Evolutionary conservation across 2,329 filamentous ascomycete species (phyloP).

Genomic region (Verticillium isaacii): DNA sequence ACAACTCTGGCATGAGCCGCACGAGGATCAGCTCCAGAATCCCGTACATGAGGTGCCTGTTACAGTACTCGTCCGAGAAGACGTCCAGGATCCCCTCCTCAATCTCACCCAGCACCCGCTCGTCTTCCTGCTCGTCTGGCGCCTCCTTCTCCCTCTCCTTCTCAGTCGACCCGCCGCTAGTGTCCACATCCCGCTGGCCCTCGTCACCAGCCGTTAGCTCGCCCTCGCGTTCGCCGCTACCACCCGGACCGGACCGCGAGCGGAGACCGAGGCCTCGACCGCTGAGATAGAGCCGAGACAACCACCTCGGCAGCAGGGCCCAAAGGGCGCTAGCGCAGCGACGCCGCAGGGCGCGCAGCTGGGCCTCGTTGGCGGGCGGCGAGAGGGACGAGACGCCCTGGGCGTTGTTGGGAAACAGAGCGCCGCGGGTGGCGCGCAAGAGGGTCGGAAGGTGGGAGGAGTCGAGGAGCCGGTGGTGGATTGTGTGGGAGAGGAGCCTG

Average conservation of each 20-base stretch:
- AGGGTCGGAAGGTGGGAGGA: constrained; percentile 60
- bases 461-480: constrained; percentile 55
- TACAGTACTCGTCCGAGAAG: constrained; percentile 80
- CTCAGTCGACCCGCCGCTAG: constrained; percentile 12
- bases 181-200: not conserved
- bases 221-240: constrained; percentile 10
- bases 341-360: constrained; percentile 57
- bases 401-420: constrained; percentile 82
- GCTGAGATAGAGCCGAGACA: constrained; percentile 48
- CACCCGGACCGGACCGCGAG: constrained; percentile 12
- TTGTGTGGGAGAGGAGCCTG: constrained; percentile 55
- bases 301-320: constrained; percentile 40
- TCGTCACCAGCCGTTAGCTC: constrained; percentile 14
- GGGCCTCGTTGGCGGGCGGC: constrained; percentile 55
- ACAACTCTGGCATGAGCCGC: constrained; percentile 78
- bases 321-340: constrained; percentile 60
- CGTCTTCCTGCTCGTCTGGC: constrained; percentile 33
- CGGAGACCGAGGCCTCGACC: constrained; percentile 26
- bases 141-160: constrained; percentile 18
- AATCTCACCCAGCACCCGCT: constrained; percentile 51
- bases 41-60: constrained; percentile 84
- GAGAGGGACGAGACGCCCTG: constrained; percentile 59
- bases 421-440: constrained; percentile 66
- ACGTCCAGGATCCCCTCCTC: constrained; percentile 64
- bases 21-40: constrained; percentile 79